A percentile compares a stretch with the other conserved stretches of the same genome.
These are phyloP conservation scores for Ricinus communis DNA, from an alignment of 345 rosid genomes.

Conservation along the genomic window DNA sequence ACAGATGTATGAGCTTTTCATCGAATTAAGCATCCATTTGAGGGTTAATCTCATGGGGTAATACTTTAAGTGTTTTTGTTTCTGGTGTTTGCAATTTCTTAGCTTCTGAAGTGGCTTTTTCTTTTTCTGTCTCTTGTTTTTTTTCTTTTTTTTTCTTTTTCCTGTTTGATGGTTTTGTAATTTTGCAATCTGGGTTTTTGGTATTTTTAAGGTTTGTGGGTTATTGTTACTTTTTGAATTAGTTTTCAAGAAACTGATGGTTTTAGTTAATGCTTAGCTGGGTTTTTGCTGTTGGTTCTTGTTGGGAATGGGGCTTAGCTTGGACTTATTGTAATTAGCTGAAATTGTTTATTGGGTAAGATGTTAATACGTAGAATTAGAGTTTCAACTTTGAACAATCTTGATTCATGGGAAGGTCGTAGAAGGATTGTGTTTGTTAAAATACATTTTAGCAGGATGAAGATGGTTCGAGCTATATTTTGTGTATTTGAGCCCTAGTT, in stretches of 20 bases:
- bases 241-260: not conserved
- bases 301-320: not conserved
- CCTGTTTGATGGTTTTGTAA: no score
- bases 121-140: not conserved
- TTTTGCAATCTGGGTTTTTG: not conserved
- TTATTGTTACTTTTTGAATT: not conserved
- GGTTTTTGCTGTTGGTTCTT: not conserved
- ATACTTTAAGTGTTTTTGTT: not conserved
- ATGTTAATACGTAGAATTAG: not conserved
- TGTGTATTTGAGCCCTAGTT: not conserved
- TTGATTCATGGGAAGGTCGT: not conserved
- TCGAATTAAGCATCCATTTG: slow-evolving; percentile 87
- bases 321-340: not conserved
- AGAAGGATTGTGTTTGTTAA: not conserved
- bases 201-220: not conserved
- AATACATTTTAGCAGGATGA: not conserved
- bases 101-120: no score
- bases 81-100: slow-evolving; percentile 5
- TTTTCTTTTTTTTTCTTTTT: not conserved
- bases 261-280: not conserved
- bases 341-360: not conserved
- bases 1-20: slow-evolving; percentile 97
- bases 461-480: not conserved
- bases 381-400: not conserved
- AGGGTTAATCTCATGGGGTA: slow-evolving; percentile 95